Percentiles rank a stretch among this genome's conserved stretches.
Evolutionary conservation across 1,139 yeast species (phyloP).

Genomic region (Diutina rugosa): DNA sequence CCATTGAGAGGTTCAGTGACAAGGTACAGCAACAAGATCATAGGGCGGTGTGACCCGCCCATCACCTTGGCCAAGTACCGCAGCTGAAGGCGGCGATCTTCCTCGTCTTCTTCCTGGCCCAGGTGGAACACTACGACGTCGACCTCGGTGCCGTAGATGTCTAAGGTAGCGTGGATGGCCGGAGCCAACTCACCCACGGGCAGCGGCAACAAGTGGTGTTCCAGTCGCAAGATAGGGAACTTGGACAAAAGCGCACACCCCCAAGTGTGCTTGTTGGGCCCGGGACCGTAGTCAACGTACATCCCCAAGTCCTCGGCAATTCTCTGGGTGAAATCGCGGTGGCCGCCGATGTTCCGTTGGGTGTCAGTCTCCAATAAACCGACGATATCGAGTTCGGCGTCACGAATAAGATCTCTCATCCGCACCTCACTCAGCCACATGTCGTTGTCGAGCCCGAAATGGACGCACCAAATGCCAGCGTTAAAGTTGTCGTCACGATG

Average conservation of each 20-base stretch:
- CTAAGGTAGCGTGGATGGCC: conserved; percentile 91
- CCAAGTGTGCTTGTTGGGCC: conserved; percentile 97
- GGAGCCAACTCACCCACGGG: conserved; percentile 98
- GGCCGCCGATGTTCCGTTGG: conserved; percentile 88
- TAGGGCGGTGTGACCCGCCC: conserved; percentile 68
- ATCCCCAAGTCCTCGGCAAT: conserved; percentile 87
- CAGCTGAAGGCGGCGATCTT: conserved; percentile 83
- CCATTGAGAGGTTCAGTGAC: conserved; percentile 83
- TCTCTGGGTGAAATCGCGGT: conserved; percentile 84
- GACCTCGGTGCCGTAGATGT: conserved; percentile 73
- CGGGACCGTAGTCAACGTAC: conserved; percentile 96
- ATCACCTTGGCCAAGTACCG: conserved; percentile 64
- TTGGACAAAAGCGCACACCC: conserved; percentile 87
- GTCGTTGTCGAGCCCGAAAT: conserved; percentile 91
- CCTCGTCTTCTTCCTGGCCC: conserved; percentile 95
- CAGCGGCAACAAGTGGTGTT: conserved; percentile 83
- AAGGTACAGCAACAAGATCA: conserved; percentile 74
- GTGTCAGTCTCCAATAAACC: conserved; percentile 91
- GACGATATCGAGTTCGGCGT: conserved; percentile 79
- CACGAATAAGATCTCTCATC: conserved; percentile 72
- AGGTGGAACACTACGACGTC: conserved; percentile 96
- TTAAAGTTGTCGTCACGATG: conserved; percentile 74
- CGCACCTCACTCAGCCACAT: conserved; percentile 96
- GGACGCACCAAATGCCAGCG: conserved; percentile 97
- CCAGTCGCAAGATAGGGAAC: conserved; percentile 82